Conservation (phyloP, 129 eudicot species). For the Logfia minima region DNA sequence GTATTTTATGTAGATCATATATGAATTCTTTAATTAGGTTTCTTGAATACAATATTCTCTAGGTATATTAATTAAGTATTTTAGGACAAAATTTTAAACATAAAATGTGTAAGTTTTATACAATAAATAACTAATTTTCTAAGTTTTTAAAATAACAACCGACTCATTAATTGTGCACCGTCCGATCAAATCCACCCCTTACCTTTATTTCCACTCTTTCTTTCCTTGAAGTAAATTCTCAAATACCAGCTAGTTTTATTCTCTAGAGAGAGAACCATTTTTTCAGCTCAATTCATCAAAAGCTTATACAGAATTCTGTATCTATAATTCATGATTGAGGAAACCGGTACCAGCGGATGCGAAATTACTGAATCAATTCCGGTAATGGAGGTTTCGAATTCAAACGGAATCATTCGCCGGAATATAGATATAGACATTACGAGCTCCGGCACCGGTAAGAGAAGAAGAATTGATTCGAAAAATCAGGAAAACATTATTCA, state of each 20-base stretch:
- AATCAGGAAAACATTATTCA: slow-evolving; percentile 12
- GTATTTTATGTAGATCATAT: too few species aligned
- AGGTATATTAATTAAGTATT: too few species aligned
- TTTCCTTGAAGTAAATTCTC: not conserved
- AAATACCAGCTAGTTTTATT: slow-evolving; percentile 10
- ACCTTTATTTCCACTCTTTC: slow-evolving; percentile 37
- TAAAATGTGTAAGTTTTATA: not conserved
- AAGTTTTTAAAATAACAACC: not conserved
- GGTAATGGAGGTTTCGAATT: slow-evolving; percentile 29
- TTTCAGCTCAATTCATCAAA: slow-evolving; percentile 2
- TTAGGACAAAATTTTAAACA: not conserved
- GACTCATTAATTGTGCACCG: slow-evolving; percentile 33
- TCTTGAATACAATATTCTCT: too few species aligned
- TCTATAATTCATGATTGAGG: slow-evolving; percentile 14
- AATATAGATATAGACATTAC: slow-evolving; percentile 13
- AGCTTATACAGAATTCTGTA: not conserved
- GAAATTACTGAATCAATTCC: slow-evolving; percentile 22
- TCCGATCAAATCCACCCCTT: slow-evolving; percentile 37
- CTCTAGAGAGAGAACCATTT: not conserved
- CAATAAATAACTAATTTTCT: not conserved
- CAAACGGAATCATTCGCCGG: slow-evolving; percentile 12
- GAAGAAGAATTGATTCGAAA: slow-evolving; percentile 28
- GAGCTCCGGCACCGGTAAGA: slow-evolving; percentile 28
- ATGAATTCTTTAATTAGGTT: too few species aligned
- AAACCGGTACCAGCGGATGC: slow-evolving; percentile 12